Percentiles rank a stretch among this genome's conserved stretches.
Evolutionary conservation across 2,329 filamentous ascomycete genomes (phyloP).

Genomic region (Beauveria scarabaeidicola): DNA sequence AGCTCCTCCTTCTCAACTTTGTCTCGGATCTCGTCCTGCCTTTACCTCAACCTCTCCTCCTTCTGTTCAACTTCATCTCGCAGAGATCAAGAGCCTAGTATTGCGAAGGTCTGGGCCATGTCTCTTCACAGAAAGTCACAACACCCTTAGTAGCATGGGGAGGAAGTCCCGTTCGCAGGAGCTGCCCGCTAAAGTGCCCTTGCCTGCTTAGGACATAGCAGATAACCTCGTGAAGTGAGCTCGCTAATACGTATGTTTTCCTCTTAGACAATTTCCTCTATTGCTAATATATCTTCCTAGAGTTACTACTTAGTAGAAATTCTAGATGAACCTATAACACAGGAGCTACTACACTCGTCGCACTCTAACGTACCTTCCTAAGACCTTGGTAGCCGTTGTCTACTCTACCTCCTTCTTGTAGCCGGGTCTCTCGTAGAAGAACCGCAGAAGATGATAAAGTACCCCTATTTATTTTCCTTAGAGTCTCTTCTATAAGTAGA

Average conservation of each 20-base stretch:
- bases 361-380: constrained; percentile 45
- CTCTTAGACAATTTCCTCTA: neutral
- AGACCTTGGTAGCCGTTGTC: constrained; percentile 45
- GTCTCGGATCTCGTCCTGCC: neutral
- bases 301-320: constrained; percentile 54
- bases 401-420: constrained; percentile 54
- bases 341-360: constrained; percentile 40
- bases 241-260: neutral
- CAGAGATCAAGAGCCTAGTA: constrained; percentile 54
- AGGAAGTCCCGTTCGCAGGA: constrained; percentile 30
- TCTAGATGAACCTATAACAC: constrained; percentile 44
- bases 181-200: constrained; percentile 38
- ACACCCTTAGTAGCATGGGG: constrained; percentile 23
- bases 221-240: constrained; percentile 25
- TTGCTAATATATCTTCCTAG: constrained; percentile 22
- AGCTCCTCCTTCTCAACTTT: neutral
- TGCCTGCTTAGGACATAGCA: constrained; percentile 48
- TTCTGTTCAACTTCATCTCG: constrained; percentile 24
- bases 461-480: neutral
- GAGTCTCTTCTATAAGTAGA: constrained; percentile 47
- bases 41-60: neutral
- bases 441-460: neutral
- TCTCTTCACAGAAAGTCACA: constrained; percentile 45
- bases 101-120: constrained; percentile 45
- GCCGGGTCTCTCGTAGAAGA: constrained; percentile 33